Conservation (phyloP, 176 grass and related monocot genomes). For the Oryza punctata region DNA sequence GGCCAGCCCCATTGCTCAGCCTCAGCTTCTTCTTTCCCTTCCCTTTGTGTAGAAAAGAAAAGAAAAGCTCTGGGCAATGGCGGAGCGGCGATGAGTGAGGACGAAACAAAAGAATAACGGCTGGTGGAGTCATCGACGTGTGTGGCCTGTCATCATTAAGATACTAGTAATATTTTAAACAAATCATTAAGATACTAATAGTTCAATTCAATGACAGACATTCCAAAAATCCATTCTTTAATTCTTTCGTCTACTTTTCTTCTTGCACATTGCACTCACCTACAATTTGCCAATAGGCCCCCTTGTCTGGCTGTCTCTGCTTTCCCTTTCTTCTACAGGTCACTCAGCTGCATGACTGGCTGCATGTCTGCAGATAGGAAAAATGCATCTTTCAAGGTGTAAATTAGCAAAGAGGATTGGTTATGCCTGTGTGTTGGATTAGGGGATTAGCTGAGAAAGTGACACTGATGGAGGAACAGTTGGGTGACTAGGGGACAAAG, state of each 20-base stretch:
- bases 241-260: not conserved
- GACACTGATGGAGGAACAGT: constrained; percentile 35
- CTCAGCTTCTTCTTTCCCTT: not conserved
- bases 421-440: not conserved
- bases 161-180: not conserved
- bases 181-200: constrained; percentile 2
- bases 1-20: constrained; percentile 39
- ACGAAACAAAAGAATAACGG: constrained; percentile 42
- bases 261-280: not conserved
- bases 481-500: constrained; percentile 45
- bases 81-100: not conserved
- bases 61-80: not conserved
- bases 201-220: not conserved
- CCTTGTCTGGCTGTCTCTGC: no score
- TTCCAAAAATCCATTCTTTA: constrained; percentile 1
- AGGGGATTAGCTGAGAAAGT: constrained; percentile 39
- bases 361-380: not conserved
- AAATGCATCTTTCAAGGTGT: constrained; percentile 2
- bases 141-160: not conserved
- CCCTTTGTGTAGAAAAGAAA: not conserved
- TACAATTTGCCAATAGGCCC: not conserved
- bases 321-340: not conserved
- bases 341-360: not conserved
- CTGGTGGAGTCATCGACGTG: not conserved
- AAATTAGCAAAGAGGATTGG: not conserved